A percentile compares a stretch with the other conserved stretches of the same genome.
Evolutionary conservation across 1,139 yeast species (phyloP).

Genomic region (Eremothecium coryli): DNA sequence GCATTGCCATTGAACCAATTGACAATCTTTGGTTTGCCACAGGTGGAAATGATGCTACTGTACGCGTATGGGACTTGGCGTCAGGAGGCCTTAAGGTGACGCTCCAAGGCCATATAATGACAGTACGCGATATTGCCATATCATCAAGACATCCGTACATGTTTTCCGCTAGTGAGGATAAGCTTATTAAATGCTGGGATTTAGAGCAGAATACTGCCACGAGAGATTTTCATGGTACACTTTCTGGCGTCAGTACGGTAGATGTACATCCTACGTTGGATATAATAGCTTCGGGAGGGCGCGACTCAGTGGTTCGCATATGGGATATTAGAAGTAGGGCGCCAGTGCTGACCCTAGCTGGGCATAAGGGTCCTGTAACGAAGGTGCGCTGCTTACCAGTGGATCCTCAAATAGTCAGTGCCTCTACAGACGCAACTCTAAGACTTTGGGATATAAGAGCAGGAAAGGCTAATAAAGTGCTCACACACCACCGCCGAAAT

Average conservation of each 20-base stretch:
- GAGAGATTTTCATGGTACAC: conserved; percentile 88
- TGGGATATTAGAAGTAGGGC: conserved; percentile 89
- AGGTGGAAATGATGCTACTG: conserved; percentile 81
- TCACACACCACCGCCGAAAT: conserved; percentile 80
- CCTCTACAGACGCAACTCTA: conserved; percentile 79
- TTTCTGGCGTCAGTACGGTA: conserved; percentile 78
- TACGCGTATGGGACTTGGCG: conserved; percentile 87
- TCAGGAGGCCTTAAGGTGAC: conserved; percentile 61
- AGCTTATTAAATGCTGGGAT: conserved; percentile 95
- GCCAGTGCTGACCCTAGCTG: conserved; percentile 68
- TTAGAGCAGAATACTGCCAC: conserved; percentile 74
- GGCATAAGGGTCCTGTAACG: conserved; percentile 72
- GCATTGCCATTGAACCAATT: conserved; percentile 65
- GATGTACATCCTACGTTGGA: conserved; percentile 84
- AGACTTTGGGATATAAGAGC: conserved; percentile 76
- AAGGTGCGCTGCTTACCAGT: conserved; percentile 56
- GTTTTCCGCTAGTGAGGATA: conserved; percentile 90
- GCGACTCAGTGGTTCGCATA: conserved; percentile 77
- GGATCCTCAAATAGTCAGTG: conserved; percentile 79
- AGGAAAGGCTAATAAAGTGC: conserved; percentile 47
- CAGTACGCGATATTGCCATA: conserved; percentile 66
- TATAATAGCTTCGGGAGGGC: conserved; percentile 78
- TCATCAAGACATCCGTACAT: conserved; percentile 76
- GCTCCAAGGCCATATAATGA: conserved; percentile 85
- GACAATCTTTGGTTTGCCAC: conserved; percentile 87